These are phyloP conservation scores for Licmophora abbreviata DNA, from an alignment of 108 stramenopile genomes.

Conservation along the genomic window DNA sequence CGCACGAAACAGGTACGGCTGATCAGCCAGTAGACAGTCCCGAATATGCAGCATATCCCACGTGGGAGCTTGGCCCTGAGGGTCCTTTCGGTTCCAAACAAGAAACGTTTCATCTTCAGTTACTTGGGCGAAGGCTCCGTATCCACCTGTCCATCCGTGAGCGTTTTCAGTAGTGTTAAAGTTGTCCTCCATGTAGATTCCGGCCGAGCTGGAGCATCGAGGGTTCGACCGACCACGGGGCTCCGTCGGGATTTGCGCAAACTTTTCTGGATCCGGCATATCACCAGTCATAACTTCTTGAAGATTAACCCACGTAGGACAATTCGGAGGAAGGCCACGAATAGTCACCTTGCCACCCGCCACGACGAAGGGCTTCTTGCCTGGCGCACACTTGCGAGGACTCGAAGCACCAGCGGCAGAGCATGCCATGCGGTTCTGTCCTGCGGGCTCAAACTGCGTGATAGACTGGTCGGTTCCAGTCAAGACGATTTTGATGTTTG, in stretches of 20 bases:
- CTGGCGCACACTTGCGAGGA: conserved; percentile 24
- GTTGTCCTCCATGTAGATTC: not conserved
- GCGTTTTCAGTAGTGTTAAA: not conserved
- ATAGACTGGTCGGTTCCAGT: conserved; percentile 24
- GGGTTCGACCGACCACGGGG: not conserved
- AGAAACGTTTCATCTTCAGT: conserved; percentile 4
- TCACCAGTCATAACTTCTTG: conserved; percentile 12
- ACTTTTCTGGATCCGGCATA: not conserved
- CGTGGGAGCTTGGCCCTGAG: conserved; percentile 2
- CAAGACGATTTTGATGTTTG: conserved; percentile 34
- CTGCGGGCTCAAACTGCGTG: conserved; percentile 27
- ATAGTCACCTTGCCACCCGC: conserved; percentile 50
- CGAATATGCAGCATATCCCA: conserved; percentile 5
- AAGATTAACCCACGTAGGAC: conserved; percentile 24
- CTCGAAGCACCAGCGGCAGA: not conserved
- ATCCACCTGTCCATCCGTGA: conserved; percentile 9
- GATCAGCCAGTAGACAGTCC: conserved; percentile 9
- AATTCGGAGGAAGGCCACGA: conserved; percentile 20
- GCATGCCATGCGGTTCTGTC: conserved; percentile 12
- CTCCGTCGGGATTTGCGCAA: not conserved
- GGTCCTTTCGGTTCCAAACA: not conserved
- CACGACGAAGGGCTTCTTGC: conserved; percentile 49
- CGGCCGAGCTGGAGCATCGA: not conserved
- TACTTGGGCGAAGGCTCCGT: conserved; percentile 1
- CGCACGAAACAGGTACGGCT: conserved; percentile 29